Conservation (phyloP, 2,329 filamentous ascomycete species). For the Westerdykella sp. region DNA sequence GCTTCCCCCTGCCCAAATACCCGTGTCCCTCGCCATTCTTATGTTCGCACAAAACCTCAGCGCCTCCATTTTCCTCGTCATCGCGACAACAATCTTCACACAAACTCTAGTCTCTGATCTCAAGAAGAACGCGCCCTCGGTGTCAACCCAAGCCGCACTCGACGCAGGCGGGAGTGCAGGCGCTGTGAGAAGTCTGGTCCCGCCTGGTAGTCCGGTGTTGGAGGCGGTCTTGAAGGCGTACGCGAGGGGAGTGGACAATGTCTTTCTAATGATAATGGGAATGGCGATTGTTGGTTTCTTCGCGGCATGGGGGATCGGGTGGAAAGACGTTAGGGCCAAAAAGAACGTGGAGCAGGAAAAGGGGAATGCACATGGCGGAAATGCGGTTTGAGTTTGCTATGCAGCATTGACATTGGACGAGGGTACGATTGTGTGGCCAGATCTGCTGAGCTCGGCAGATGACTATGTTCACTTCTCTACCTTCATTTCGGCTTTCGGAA, state of each 20-base stretch:
- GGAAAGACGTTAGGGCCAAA: conserved; percentile 20
- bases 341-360: conserved; percentile 1
- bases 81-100: conserved; percentile 25
- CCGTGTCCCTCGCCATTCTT: conserved; percentile 28
- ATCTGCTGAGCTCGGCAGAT: too few relatives aligned
- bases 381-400: too few relatives aligned
- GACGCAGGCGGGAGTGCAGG: conserved; percentile 19
- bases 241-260: conserved; percentile 16
- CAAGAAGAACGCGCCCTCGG: conserved; percentile 16
- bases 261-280: conserved; percentile 20
- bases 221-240: conserved; percentile 19
- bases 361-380: too few relatives aligned
- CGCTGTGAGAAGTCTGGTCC: conserved; percentile 18
- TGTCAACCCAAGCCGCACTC: conserved; percentile 16
- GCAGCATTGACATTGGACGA: too few relatives aligned
- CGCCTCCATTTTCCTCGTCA: conserved; percentile 23
- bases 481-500: too few relatives aligned
- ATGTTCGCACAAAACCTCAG: conserved; percentile 36
- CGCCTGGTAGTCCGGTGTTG: conserved; percentile 11
- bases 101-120: conserved; percentile 15
- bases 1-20: conserved; percentile 20
- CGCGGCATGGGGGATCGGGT: conserved; percentile 18
- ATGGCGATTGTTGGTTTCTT: conserved; percentile 10
- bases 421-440: too few relatives aligned
- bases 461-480: too few relatives aligned